Conservation (phyloP, 2,329 filamentous ascomycete species). For the Epichloe aotearoae region DNA sequence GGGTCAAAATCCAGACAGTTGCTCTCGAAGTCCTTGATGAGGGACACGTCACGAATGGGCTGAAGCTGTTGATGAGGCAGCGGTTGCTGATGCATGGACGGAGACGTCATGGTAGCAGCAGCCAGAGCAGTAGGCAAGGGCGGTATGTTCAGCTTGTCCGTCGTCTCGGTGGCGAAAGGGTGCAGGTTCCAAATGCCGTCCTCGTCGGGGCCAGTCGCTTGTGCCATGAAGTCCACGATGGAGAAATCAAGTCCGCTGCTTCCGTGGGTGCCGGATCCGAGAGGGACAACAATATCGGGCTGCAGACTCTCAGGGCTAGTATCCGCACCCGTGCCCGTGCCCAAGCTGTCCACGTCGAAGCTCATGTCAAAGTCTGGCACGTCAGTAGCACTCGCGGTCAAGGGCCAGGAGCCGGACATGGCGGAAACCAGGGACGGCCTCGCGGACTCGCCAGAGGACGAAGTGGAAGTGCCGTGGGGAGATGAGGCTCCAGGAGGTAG, state of each 20-base stretch:
- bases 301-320: constrained; percentile 21
- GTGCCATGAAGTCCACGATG: constrained; percentile 21
- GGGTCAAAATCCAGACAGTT: constrained; percentile 16
- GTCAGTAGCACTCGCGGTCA: neutral
- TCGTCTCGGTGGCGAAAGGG: constrained; percentile 7
- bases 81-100: constrained; percentile 4
- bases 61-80: constrained; percentile 5
- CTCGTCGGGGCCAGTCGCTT: constrained; percentile 7
- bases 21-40: constrained; percentile 11
- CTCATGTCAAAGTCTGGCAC: constrained; percentile 24
- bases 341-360: constrained; percentile 13
- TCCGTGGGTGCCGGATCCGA: constrained; percentile 4
- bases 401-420: neutral
- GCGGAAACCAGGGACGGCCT: neutral
- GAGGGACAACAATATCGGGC: neutral
- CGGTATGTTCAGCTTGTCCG: constrained; percentile 19
- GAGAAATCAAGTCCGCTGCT: constrained; percentile 19
- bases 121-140: constrained; percentile 11
- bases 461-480: neutral
- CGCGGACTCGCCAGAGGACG: constrained; percentile 11
- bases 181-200: constrained; percentile 15
- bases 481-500: constrained; percentile 14
- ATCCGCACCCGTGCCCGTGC: constrained; percentile 15
- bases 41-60: constrained; percentile 18
- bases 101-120: constrained; percentile 6